Conservation (phyloP, 2,329 filamentous ascomycete species). For the Alternaria sp. region DNA sequence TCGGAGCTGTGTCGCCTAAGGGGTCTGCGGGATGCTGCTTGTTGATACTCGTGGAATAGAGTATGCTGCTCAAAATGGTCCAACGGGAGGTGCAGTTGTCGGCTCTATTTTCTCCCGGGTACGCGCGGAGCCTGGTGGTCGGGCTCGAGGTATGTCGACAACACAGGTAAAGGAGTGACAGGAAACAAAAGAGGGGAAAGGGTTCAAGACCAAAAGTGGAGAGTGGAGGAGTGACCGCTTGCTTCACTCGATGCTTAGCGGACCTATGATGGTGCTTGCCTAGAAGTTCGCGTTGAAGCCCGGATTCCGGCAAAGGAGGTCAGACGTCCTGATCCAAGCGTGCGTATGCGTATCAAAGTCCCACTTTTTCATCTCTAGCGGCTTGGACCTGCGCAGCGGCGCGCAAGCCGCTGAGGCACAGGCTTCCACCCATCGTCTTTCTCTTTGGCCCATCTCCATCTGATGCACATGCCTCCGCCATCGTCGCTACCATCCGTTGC, state of each 20-base stretch:
- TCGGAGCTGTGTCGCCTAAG: background rate
- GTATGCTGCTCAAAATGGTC: background rate
- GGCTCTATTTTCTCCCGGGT: conserved; percentile 3
- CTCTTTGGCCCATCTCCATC: background rate
- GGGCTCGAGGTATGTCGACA: background rate
- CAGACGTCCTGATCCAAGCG: conserved; percentile 13
- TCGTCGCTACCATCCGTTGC: background rate
- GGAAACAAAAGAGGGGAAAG: conserved; percentile 8
- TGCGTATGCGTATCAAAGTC: conserved; percentile 15
- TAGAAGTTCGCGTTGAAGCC: conserved; percentile 13
- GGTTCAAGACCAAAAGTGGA: conserved; percentile 3
- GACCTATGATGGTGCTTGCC: conserved; percentile 11
- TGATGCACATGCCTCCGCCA: background rate
- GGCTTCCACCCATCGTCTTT: background rate
- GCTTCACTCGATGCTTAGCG: conserved; percentile 13
- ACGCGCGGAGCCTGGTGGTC: background rate
- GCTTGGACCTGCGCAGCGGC: conserved; percentile 8
- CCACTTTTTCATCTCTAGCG: conserved; percentile 9
- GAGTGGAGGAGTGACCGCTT: conserved; percentile 3
- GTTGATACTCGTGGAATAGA: background rate
- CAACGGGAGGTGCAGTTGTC: background rate
- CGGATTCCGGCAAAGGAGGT: conserved; percentile 14
- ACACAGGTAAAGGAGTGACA: conserved; percentile 10
- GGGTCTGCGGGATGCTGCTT: background rate
- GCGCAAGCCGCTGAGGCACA: conserved; percentile 1